phyloP scores from a whole-genome alignment of 352 stramenopile species.

The Globisporangium orthogonon region DNA sequence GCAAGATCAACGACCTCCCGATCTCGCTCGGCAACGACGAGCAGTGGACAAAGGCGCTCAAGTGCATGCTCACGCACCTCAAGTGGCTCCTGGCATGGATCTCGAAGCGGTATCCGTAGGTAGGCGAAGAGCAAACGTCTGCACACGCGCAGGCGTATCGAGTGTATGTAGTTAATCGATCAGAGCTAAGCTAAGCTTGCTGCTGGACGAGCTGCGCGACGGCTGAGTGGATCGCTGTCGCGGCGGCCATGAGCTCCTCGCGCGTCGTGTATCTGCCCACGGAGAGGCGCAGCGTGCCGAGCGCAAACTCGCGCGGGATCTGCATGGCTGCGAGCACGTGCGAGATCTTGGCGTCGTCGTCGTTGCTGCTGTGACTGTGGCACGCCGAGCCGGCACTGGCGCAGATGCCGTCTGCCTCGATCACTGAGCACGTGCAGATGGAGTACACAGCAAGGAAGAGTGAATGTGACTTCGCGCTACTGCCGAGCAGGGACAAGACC shows the following conservation, averaged over 20 bases:
- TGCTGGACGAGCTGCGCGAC: constrained; percentile 31
- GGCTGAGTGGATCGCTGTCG: constrained; percentile 70
- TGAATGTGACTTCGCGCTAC: neutral
- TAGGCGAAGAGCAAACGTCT: neutral
- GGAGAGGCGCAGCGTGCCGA: constrained; percentile 93
- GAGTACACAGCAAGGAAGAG: neutral
- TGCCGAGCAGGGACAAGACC: neutral
- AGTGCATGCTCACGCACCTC: constrained; percentile 89
- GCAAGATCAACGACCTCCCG: constrained; percentile 86
- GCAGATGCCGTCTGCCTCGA: constrained; percentile 82
- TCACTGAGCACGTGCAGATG: constrained; percentile 18
- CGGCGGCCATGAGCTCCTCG: constrained; percentile 82
- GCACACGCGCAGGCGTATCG: neutral
- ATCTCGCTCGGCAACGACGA: constrained; percentile 88
- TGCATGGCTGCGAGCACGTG: constrained; percentile 92
- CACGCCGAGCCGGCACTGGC: constrained; percentile 93
- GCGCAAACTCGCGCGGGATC: constrained; percentile 81
- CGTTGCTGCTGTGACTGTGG: constrained; percentile 68
- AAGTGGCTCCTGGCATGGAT: constrained; percentile 93
- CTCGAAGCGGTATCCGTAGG: constrained; percentile 71
- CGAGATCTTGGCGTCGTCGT: constrained; percentile 63
- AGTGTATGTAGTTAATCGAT: neutral
- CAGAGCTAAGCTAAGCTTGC: neutral
- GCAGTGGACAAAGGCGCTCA: constrained; percentile 90
- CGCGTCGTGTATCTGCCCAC: constrained; percentile 88